phyloP scores from a whole-genome alignment of 805 yeast species.

The Suhomyces canberraensis region DNA sequence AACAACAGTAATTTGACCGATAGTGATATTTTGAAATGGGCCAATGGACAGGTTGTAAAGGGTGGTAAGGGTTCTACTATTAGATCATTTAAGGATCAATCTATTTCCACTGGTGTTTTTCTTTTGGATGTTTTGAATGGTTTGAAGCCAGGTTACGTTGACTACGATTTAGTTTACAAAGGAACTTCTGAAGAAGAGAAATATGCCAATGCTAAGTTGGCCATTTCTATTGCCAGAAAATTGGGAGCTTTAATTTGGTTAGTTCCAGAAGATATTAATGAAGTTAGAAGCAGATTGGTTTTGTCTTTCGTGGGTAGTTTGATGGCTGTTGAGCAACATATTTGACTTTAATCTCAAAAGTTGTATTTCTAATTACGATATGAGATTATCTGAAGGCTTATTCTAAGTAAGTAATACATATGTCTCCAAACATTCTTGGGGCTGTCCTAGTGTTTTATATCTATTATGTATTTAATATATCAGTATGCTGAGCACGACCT shows the following conservation, averaged over 20 bases:
- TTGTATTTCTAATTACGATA: too few species aligned
- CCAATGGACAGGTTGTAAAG: constrained; percentile 76
- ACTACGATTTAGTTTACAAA: constrained; percentile 82
- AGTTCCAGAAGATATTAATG: constrained; percentile 99
- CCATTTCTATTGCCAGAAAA: constrained; percentile 97
- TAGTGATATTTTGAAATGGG: constrained; percentile 90
- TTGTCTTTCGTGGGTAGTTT: constrained; percentile 93
- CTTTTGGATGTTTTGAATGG: constrained; percentile 89
- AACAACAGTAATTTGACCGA: constrained; percentile 57
- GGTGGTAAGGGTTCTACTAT: constrained; percentile 76
- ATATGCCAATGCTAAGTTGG: constrained; percentile 93
- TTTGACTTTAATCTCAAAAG: too few species aligned
- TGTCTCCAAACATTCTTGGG: too few species aligned
- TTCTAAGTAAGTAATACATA: too few species aligned
- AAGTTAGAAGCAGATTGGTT: constrained; percentile 90
- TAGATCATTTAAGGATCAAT: constrained; percentile 82
- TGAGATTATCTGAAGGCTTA: too few species aligned
- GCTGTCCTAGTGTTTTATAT: too few species aligned
- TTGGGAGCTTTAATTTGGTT: constrained; percentile 97
- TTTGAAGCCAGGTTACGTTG: constrained; percentile 95
- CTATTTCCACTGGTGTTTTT: constrained; percentile 75
- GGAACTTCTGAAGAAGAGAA: constrained; percentile 80
- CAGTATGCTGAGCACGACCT: constrained; percentile 1
- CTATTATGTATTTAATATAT: too few species aligned
- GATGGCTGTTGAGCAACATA: constrained; percentile 51